A percentile compares a stretch with the other conserved stretches of the same genome.
Conservation (phyloP, 345 rosid species). For the Mangifera indica region DNA sequence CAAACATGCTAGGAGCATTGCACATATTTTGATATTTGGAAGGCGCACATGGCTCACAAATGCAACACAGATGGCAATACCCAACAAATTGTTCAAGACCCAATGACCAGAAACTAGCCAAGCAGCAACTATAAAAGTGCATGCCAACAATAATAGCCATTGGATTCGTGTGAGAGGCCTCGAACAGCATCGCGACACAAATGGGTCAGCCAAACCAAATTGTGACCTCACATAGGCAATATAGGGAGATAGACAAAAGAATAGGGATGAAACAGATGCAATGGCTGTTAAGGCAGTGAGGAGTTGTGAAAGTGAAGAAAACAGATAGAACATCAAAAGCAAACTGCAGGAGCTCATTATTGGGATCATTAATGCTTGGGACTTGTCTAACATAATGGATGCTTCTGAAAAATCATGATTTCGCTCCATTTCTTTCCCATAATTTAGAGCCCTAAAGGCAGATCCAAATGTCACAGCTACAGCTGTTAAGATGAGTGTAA, state of each 20-base stretch:
- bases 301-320: conserved; percentile 86
- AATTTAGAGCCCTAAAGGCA: conserved; percentile 90
- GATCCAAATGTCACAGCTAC: conserved; percentile 87
- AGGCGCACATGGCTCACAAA: conserved; percentile 97
- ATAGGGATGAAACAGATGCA: conserved; percentile 87
- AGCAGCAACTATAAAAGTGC: conserved; percentile 59
- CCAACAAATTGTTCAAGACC: conserved; percentile 88
- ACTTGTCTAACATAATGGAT: conserved; percentile 77
- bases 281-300: conserved; percentile 87
- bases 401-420: conserved; percentile 85
- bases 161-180: conserved; percentile 72
- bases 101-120: conserved; percentile 98
- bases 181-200: conserved; percentile 80
- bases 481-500: conserved; percentile 78
- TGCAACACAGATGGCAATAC: conserved; percentile 89
- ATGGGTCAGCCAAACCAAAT: conserved; percentile 78
- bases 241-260: conserved; percentile 76
- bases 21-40: conserved; percentile 90
- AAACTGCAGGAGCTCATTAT: conserved; percentile 96
- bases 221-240: conserved; percentile 55
- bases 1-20: conserved; percentile 79
- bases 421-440: conserved; percentile 93
- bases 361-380: conserved; percentile 95
- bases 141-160: conserved; percentile 54
- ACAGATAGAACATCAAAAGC: conserved; percentile 92